These are phyloP conservation scores for Strobilomyces echinocephalus DNA, from an alignment of 768 basidiomycete species.

Conservation along the genomic window DNA sequence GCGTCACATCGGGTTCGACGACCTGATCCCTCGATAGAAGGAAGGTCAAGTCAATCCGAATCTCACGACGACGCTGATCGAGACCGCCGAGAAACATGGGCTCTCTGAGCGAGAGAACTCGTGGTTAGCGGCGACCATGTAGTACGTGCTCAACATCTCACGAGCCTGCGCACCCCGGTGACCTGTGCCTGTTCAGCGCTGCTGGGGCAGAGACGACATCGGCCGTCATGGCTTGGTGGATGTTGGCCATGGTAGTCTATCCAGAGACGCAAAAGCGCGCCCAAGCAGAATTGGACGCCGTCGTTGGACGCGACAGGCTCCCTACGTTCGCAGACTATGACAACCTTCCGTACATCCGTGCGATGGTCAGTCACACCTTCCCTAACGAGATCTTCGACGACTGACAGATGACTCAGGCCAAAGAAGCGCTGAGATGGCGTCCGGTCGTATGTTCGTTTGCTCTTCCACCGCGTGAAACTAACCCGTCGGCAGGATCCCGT, in stretches of 20 bases:
- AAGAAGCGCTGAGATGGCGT: conserved; percentile 10
- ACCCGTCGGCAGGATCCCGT: neutral
- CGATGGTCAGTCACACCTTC: neutral
- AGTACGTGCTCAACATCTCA: conserved; percentile 1
- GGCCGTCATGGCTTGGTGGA: conserved; percentile 13
- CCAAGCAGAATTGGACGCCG: conserved; percentile 22
- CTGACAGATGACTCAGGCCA: neutral
- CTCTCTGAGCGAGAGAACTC: conserved; percentile 12
- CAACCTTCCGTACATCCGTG: conserved; percentile 6
- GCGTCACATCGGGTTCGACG: neutral
- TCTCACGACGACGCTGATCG: neutral
- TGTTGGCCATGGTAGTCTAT: conserved; percentile 24
- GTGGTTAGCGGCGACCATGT: conserved; percentile 14
- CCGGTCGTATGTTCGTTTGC: neutral
- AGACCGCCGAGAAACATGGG: conserved; percentile 1
- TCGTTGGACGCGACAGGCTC: conserved; percentile 20
- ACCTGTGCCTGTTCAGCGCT: neutral
- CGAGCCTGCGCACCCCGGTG: neutral
- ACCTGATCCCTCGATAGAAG: neutral
- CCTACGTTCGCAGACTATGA: conserved; percentile 10
- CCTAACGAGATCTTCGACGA: neutral
- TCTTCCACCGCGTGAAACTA: neutral
- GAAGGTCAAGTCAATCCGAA: neutral
- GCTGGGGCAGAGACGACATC: conserved; percentile 5
- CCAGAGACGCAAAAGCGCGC: conserved; percentile 26